Base-by-base conservation (phyloP, 148 eudicot genomes). In the Rhododendron mucronatum region DNA sequence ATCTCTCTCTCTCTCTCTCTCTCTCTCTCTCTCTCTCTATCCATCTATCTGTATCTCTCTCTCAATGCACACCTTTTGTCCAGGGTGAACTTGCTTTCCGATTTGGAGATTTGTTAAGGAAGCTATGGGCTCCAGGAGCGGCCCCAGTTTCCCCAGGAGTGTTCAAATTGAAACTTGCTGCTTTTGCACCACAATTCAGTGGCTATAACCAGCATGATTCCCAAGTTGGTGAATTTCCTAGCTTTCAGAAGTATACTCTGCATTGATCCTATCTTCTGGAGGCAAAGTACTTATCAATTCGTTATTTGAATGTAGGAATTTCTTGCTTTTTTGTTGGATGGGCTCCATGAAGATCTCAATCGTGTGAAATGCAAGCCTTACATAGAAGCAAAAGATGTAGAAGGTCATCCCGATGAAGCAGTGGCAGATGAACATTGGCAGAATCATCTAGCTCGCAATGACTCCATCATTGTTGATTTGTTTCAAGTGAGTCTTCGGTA, bases 201-300 rank as follows among this genome's bases (percentile, higher is more conserved):
- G 99, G 98, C 39, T 93, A 91, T 89, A 93, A 92, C 75, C 99
- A 96, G 88, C 99, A 96, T 87, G 99, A 96, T 90, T 93, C 99
- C 82, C 97, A 95, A 94, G 99, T 94, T 73, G 84, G 87, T 86
- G 80, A 80, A 73, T 57, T 77, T 47, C 57, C 28, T 82, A 57
- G 74, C 37, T 65, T 63, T 71, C 30, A 59, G 30, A 63, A 87
- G 21, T 61, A 28, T 10, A 73, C 82, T n/a, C 3, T 26, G 39
- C 39, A 85, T 83, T 63, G 82, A 59, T 86, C 16, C 37, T 71
- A 59, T 73, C 16, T 50, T 74, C 12, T 47, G 1, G 76, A 7
- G 45, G 44, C 48, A 44, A 41, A 44, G 26, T 50, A 50, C 76
- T 86, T 11, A 61, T 83, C 61, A 41, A 55, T 57, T 44, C 41